Evolutionary conservation across 257 asterid species (phyloP), one percentile per base, ranked within the genome.

Genomic region (Solanum neorickii): DNA sequence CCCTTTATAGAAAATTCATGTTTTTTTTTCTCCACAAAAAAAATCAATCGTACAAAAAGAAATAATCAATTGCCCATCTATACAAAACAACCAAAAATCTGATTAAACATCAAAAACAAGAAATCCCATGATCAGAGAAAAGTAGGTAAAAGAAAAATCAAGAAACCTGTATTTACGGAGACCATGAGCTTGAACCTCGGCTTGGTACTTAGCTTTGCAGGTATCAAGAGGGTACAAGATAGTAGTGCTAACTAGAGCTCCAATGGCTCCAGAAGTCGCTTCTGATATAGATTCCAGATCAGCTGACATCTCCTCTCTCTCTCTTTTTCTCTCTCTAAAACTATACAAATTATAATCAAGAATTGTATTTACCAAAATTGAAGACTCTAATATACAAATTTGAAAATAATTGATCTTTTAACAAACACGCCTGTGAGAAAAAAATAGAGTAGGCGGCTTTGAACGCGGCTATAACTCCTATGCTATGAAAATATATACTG

Each of bases 161-260:
- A 65, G 68, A 41, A 73, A 91, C 93, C 92, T 91, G 91, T 91
- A 91, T 87, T 90, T 91, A 37, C 88, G 87, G 56, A 87, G 89
- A 83, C 93, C 91, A 29, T 88, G 92, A 33, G 89, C 75, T 86
- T 88, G 89, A 84, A 90, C 87, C 86, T 91, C 92, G 5, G 93
- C 92, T 85, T 90, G 92, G 85, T 83, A 91, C 90, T 91, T 91
- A 68, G 93, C 92, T 89, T 91, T 91, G 75, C 93, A 91, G 49
- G 93, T 91, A 10, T 91, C 93, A 25, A 91, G 92, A 12, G 93
- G 93, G 75, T 90, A 91, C 90, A 91, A 87, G 46, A 91, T 76
- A 75, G 91, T 90, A 68, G 89, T 91, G 87, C 93, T 91, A 16
- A 91, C 92, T 72, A 91, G 65, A 10, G 93, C 89, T 35, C 93